phyloP scores from a whole-genome alignment of 352 stramenopile species.

The Peronospora destructor region DNA sequence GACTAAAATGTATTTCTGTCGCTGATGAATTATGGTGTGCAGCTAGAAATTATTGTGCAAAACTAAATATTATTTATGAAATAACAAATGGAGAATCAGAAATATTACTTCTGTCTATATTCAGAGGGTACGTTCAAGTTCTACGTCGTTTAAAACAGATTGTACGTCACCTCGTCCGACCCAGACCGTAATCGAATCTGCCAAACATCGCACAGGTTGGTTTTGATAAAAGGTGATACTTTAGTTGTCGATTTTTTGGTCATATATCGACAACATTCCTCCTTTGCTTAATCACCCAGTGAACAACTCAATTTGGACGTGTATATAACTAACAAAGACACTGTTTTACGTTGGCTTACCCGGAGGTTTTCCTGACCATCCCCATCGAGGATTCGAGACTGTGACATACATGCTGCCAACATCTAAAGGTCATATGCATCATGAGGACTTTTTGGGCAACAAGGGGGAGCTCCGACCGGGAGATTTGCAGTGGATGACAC shows the following conservation, averaged over 20 bases:
- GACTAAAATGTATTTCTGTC: too few relatives aligned
- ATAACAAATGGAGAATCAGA: too few relatives aligned
- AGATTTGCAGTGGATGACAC: slow-evolving; percentile 59
- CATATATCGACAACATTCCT: background rate
- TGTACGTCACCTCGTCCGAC: too few relatives aligned
- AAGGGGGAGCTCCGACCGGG: slow-evolving; percentile 40
- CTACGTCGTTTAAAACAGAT: too few relatives aligned
- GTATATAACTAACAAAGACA: slow-evolving; percentile 23
- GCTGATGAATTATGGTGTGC: too few relatives aligned
- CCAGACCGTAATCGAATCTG: too few relatives aligned
- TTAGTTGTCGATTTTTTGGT: background rate
- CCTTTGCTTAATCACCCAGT: slow-evolving; percentile 1
- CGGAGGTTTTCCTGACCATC: slow-evolving; percentile 87
- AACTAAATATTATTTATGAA: too few relatives aligned
- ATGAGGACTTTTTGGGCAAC: slow-evolving; percentile 79
- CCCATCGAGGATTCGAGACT: slow-evolving; percentile 89
- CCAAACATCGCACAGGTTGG: slow-evolving; percentile 12
- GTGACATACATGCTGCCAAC: slow-evolving; percentile 84
- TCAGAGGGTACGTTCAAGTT: too few relatives aligned
- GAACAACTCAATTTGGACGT: slow-evolving; percentile 10
- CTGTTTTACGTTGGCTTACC: slow-evolving; percentile 41
- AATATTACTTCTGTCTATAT: too few relatives aligned
- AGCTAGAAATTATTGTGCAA: too few relatives aligned
- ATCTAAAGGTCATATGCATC: slow-evolving; percentile 69
- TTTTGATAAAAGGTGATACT: background rate